These are phyloP conservation scores for Didymella pomorum DNA, from an alignment of 2,329 filamentous ascomycete genomes.

Conservation along the genomic window DNA sequence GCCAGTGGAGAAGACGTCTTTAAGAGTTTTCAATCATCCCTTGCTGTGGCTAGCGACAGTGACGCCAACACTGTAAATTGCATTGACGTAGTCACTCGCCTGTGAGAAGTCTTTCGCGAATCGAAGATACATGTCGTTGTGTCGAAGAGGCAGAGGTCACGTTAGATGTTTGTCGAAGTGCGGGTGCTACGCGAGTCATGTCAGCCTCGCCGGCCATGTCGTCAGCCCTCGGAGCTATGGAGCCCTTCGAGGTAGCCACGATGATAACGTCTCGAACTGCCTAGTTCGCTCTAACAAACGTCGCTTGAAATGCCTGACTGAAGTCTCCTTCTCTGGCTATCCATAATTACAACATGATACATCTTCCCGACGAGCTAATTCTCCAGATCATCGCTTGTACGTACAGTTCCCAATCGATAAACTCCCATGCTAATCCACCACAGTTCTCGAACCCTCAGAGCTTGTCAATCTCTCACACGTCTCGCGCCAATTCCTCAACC, in stretches of 20 bases:
- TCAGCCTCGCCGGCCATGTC: slow-evolving; percentile 1
- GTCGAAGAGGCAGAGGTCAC: background rate
- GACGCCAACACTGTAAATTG: slow-evolving; percentile 46
- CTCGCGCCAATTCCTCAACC: slow-evolving; percentile 68
- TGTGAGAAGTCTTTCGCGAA: slow-evolving; percentile 18
- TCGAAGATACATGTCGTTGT: slow-evolving; percentile 32
- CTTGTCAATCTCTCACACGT: slow-evolving; percentile 74
- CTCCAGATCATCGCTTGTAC: slow-evolving; percentile 54
- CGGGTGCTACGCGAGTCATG: slow-evolving; percentile 1
- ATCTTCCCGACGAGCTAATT: slow-evolving; percentile 51
- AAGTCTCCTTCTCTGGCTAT: background rate
- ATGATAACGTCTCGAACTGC: background rate
- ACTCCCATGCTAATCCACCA: background rate
- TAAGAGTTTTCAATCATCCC: background rate
- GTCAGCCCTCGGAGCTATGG: slow-evolving; percentile 11
- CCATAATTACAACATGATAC: slow-evolving; percentile 26
- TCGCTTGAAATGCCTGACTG: background rate
- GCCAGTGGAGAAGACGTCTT: background rate
- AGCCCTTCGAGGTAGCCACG: slow-evolving; percentile 2
- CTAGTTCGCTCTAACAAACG: no score
- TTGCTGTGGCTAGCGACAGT: background rate
- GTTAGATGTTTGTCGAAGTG: background rate
- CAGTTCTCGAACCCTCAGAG: slow-evolving; percentile 68
- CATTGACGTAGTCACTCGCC: no score
- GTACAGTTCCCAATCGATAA: slow-evolving; percentile 18